Evolutionary conservation across 2,329 filamentous ascomycete genomes (phyloP).

Genomic region (Sphaceloma murrayae): DNA sequence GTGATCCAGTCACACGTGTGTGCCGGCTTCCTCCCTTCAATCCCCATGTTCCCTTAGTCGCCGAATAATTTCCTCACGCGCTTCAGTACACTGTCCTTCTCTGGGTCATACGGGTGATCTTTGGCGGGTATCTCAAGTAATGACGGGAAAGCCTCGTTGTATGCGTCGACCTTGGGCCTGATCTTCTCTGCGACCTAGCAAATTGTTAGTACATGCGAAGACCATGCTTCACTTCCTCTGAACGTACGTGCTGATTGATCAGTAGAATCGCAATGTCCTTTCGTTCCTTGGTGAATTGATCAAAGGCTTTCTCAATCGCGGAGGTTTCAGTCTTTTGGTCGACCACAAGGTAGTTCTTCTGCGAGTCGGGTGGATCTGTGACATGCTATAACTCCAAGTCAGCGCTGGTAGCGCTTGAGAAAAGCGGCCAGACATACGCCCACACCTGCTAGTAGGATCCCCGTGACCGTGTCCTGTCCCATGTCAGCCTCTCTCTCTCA

Average conservation of each 20-base stretch:
- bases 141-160: conserved; percentile 90
- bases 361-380: conserved; percentile 72
- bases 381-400: conserved; percentile 58
- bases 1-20: no score
- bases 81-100: conserved; percentile 95
- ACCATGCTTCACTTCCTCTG: neutral
- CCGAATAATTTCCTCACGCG: conserved; percentile 67
- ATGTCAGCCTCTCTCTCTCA: conserved; percentile 19
- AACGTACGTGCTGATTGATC: conserved; percentile 89
- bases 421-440: conserved; percentile 53
- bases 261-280: conserved; percentile 96
- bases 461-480: conserved; percentile 83
- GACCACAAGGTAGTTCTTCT: conserved; percentile 97
- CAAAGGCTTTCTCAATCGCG: conserved; percentile 81
- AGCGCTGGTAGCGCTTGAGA: neutral
- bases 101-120: conserved; percentile 96
- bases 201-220: conserved; percentile 12
- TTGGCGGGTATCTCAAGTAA: conserved; percentile 96
- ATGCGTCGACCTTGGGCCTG: conserved; percentile 79
- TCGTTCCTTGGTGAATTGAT: conserved; percentile 74
- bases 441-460: conserved; percentile 86
- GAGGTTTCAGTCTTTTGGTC: conserved; percentile 85
- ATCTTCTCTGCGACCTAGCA: conserved; percentile 83
- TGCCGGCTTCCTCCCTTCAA: no score
- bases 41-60: conserved; percentile 52